Evolutionary conservation across 2,329 filamentous ascomycete species (phyloP), one percentile per base, ranked within the genome.

Genomic region (Teratosphaeria pseudoeucalypti): DNA sequence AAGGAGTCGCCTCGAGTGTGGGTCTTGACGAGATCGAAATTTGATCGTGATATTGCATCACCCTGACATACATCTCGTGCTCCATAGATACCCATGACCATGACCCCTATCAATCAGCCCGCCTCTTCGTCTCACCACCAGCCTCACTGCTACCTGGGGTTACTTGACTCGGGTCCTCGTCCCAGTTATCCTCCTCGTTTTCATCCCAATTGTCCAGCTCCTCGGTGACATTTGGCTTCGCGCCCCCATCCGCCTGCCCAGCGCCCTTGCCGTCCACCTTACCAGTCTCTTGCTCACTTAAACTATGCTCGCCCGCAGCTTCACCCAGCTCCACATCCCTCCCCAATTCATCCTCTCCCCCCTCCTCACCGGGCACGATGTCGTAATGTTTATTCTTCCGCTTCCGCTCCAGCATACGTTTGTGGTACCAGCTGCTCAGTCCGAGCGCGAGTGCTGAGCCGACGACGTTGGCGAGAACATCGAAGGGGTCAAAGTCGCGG

Each of bases 191-290:
- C 61, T 84, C 82, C 1, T 78, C 81, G 73, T 96, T 94, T 76
- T 96, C 92, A 70, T 96, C 91, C 91, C 92, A 96, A 66, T 92
- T 90, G 70, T 96, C 92, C 7, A 96, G 82, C 76, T 95, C 89
- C 61, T 92, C 83, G 66, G 95, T 91, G 23, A 95, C 73, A 70
- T 70, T 63, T 56, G 77, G 19, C 86, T 86, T 34, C 82, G 84
- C 73, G 89, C 87, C 64, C 73, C 69, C 70, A 12, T 68, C 70
- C 4, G 69, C 68, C 14, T 69, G 64, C 26, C 67, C 65, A 57
- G 62, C 59, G 6, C 61, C 55, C 14, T 61, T 62, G 26, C 53
- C 65, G 26, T 58, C 37, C n/a, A 72, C 66, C 66, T 52, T 64
- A 2, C 71, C 70, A 14, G 66, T 70, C 60, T 73, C 72, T 58